Evolutionary conservation across 495 filamentous ascomycete species (phyloP).

Genomic region (Podospora appendiculata): DNA sequence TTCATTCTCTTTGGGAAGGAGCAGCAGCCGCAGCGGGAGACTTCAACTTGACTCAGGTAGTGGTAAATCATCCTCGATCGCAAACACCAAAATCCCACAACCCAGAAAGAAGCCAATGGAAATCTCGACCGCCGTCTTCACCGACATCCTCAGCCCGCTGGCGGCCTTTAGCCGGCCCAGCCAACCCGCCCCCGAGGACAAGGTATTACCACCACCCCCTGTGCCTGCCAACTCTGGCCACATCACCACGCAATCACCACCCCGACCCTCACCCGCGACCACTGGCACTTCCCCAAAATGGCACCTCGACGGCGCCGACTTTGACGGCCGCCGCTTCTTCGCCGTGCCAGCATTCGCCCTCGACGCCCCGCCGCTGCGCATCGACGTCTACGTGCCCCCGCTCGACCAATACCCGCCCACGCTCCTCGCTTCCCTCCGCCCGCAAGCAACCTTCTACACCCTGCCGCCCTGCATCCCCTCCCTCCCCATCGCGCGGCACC

Average conservation of each 20-base stretch:
- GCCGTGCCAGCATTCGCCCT: conserved; percentile 3
- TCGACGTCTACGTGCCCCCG: conserved; percentile 31
- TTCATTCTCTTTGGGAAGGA: too few species aligned
- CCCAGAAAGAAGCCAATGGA: conserved; percentile 12
- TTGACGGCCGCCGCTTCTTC: conserved; percentile 2
- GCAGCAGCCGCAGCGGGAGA: not conserved
- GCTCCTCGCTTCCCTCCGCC: conserved; percentile 21
- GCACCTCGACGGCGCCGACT: conserved; percentile 1
- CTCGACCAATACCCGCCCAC: conserved; percentile 19
- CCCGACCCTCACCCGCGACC: not conserved
- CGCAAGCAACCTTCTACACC: conserved; percentile 21
- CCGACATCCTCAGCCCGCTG: conserved; percentile 16
- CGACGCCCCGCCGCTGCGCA: conserved; percentile 29
- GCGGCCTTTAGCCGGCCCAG: conserved; percentile 9
- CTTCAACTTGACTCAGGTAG: too few species aligned
- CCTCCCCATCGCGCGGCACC: conserved; percentile 22
- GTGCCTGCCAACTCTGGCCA: not conserved
- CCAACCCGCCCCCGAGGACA: not conserved
- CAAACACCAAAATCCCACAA: not conserved
- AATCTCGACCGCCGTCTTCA: conserved; percentile 14
- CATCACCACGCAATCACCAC: not conserved
- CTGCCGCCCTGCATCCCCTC: conserved; percentile 9
- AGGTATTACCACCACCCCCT: not conserved
- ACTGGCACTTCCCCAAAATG: not conserved
- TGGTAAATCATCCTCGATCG: too few species aligned